Evolutionary conservation across 768 basidiomycete species (phyloP).

Genomic region (Suillus fuscotomentosus): DNA sequence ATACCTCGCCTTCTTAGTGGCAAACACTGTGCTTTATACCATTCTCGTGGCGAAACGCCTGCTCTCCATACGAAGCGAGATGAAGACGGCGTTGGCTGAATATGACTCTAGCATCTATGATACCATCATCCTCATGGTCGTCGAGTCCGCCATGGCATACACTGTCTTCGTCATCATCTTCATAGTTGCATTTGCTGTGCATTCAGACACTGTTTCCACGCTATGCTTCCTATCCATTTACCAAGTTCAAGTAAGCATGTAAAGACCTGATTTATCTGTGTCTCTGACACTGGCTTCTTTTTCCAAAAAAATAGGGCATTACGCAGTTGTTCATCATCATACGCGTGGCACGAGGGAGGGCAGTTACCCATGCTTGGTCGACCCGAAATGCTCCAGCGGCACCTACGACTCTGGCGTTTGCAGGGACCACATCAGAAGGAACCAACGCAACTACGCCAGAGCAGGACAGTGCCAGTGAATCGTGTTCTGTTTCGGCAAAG

Average conservation of each 20-base stretch:
- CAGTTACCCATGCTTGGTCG: too few relatives aligned
- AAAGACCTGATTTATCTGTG: not conserved
- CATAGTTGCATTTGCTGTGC: not conserved
- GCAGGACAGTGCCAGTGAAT: too few relatives aligned
- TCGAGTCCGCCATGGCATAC: not conserved
- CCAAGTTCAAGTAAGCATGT: not conserved
- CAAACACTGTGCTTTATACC: not conserved
- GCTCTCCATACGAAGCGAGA: not conserved
- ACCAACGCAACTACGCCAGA: too few relatives aligned
- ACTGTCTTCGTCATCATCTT: not conserved
- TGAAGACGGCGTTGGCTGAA: not conserved
- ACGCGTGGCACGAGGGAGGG: not conserved
- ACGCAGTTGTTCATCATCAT: not conserved
- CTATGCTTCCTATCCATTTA: not conserved
- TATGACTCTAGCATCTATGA: not conserved
- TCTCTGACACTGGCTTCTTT: not conserved
- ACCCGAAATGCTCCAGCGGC: too few relatives aligned
- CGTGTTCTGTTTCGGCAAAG: too few relatives aligned
- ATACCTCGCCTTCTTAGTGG: not conserved
- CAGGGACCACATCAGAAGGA: too few relatives aligned
- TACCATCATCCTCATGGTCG: constrained; percentile 1
- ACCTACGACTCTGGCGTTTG: too few relatives aligned
- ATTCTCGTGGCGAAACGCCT: not conserved
- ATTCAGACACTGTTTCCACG: not conserved
- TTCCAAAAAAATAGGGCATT: not conserved